phyloP scores from a whole-genome alignment of 1,284 basidiomycete species.

The Tetrapyrgos nigripes region DNA sequence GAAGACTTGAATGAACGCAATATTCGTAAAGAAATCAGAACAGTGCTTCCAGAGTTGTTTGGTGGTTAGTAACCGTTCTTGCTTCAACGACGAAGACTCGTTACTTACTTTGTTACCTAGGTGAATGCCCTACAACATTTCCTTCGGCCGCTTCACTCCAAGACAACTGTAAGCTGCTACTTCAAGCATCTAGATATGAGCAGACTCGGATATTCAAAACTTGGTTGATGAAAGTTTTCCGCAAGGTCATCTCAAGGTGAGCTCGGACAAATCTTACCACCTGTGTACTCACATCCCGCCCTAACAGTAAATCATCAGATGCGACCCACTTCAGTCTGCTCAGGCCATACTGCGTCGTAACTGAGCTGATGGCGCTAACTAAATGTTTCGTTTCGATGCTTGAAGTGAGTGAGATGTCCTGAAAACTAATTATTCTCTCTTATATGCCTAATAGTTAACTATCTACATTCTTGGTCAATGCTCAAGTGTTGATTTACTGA shows the following conservation, averaged over 20 bases:
- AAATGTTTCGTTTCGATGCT: constrained; percentile 71
- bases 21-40: constrained; percentile 72
- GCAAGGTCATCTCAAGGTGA: constrained; percentile 57
- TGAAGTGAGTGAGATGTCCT: constrained; percentile 54
- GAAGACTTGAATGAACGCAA: constrained; percentile 72
- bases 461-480: constrained; percentile 60
- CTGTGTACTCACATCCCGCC: background rate
- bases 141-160: constrained; percentile 46
- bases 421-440: background rate
- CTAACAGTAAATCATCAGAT: constrained; percentile 13
- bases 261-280: background rate
- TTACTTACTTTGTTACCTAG: constrained; percentile 26
- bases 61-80: constrained; percentile 48
- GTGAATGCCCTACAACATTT: constrained; percentile 30
- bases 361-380: constrained; percentile 64
- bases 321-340: constrained; percentile 17
- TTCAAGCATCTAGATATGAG: constrained; percentile 68
- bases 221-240: constrained; percentile 74
- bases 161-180: constrained; percentile 51
- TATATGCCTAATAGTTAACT: constrained; percentile 55
- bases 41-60: constrained; percentile 70
- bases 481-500: constrained; percentile 56
- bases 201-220: constrained; percentile 69
- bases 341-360: constrained; percentile 62
- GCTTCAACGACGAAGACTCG: background rate